Evolutionary conservation across 2,329 filamentous ascomycete species (phyloP).

Genomic region (Epichloe aotearoae): DNA sequence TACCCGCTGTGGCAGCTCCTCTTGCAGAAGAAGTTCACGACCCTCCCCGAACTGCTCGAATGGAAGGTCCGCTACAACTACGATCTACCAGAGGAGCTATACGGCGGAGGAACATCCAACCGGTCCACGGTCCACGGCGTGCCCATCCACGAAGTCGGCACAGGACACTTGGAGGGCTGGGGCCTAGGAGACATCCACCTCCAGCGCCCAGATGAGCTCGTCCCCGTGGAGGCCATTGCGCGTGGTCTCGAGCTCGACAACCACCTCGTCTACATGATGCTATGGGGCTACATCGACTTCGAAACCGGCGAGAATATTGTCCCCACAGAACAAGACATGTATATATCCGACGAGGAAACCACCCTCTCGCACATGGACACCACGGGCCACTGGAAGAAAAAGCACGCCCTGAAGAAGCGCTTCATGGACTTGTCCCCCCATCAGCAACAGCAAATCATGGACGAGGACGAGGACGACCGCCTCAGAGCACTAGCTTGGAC

Average conservation of each 20-base stretch:
- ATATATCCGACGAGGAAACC: slow-evolving; percentile 35
- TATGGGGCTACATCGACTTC: slow-evolving; percentile 49
- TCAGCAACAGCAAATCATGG: slow-evolving; percentile 25
- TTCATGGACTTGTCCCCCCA: slow-evolving; percentile 25
- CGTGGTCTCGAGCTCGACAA: slow-evolving; percentile 40
- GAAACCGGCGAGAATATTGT: slow-evolving; percentile 35
- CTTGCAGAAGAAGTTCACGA: slow-evolving; percentile 38
- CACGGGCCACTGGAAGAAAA: slow-evolving; percentile 27
- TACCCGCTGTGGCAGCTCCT: slow-evolving; percentile 47
- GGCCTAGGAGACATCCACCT: slow-evolving; percentile 33
- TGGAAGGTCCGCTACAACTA: slow-evolving; percentile 47
- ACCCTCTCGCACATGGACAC: slow-evolving; percentile 20
- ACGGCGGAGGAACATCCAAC: slow-evolving; percentile 8
- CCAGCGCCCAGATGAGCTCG: slow-evolving; percentile 41
- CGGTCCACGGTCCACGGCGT: slow-evolving; percentile 34
- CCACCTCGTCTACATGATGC: slow-evolving; percentile 42
- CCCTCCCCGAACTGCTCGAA: slow-evolving; percentile 36
- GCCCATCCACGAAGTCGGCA: slow-evolving; percentile 37
- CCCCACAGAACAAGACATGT: slow-evolving; percentile 35
- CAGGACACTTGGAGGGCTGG: slow-evolving; percentile 42
- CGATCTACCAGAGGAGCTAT: slow-evolving; percentile 21
- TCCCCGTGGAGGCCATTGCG: slow-evolving; percentile 41
- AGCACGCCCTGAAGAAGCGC: slow-evolving; percentile 31
- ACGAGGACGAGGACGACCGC: slow-evolving; percentile 21
- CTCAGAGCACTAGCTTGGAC: slow-evolving; percentile 23